Evolutionary conservation across 148 eudicot species (phyloP), one percentile per base, ranked within the genome.

Genomic region (Nepenthes gracilis): DNA sequence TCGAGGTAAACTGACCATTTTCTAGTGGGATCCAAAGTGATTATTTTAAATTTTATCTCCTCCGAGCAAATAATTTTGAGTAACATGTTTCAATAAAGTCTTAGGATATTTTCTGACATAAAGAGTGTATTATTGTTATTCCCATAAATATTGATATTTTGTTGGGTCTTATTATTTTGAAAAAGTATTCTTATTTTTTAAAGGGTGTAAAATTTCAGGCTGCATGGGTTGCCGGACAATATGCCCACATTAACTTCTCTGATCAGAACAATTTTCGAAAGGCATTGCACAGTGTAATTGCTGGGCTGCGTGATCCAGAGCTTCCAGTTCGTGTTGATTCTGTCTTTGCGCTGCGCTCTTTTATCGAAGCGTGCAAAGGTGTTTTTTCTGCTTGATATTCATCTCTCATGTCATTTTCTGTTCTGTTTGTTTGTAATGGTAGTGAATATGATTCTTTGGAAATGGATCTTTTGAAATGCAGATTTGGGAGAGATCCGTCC

Each of bases 141-240:
- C 23, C 23, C 23, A 23, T 45, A 5, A 45, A 5, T 45, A 45
- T 49, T 49, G 3, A 5, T 49, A 12, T 49, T 6, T 5, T 5
- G 2, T 2, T 49, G 2, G 10, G 10, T 9, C 6, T 55, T 1
- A 33, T 33, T 9, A 2, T 7, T 6, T 2, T 8, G 36, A 2
- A 64, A 23, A 23, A 23, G 50, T 64, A 54, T 64, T 61, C 45
- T 23, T 23, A 23, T 23, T 23, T 23, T 23, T 23, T 23, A 23
- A 23, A 23, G 23, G 23, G 23, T 23, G 23, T 23, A 40, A 14
- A 59, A 65, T 69, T 48, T 62, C 71, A 94, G 99, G 99, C 95
- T 5, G 95, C 99, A 9, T 94, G 99, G 99, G 99, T 94, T 84
- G 95, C 99, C 33, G 99, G 99, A 68, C 95, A 94, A 64, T 94